Base-by-base conservation (phyloP, 805 yeast species). In the Pachysolen tannophilus region DNA sequence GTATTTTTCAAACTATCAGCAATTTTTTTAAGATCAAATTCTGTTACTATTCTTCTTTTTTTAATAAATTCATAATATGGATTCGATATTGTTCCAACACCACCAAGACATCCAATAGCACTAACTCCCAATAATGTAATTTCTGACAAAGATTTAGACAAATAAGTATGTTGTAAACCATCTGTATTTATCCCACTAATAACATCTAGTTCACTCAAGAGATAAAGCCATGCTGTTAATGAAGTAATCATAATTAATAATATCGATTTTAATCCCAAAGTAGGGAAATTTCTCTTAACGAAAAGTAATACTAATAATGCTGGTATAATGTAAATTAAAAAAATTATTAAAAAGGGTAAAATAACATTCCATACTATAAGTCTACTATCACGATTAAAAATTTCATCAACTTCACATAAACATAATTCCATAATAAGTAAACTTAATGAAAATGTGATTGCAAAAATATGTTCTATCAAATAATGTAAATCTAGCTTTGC, bases 1-100 rank as follows among this genome's bases (percentile, higher is more conserved):
- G 74, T 65, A 23, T 66, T 61, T 40, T 65, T 66, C 47, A 61
- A 58, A n/a, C 64, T 58, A 28, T 52, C 60, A 6, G 65, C 58
- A 9, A 58, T 34, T 25, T 43, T 47, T 25, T 59, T 55, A 5
- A 68, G 34, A 26, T 63, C 69, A 7, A 28, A 23, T 33, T 61
- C 62, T 4, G 49, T 50, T 3, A 63, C 48, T 3, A 26, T 13
- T 33, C 37, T 44, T 17, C 26, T 30, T 28, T 44, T 50, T 32
- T 50, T 48, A 29, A 48, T 28, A 32, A 43, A 49, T 7, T 44
- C 39, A 30, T 50, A 49, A 35, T 44, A 61, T 7, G 74, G 65
- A 1, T 73, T 67, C 28, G 72, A 61, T 10, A 67, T 52, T 6
- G 72, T 65, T 1, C 77, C 78, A 28, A 72, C 60, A 2, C 78